These are phyloP conservation scores for Coemansia sp. DNA, from an alignment of 192 early-diverging fungal genomes.

Conservation along the genomic window DNA sequence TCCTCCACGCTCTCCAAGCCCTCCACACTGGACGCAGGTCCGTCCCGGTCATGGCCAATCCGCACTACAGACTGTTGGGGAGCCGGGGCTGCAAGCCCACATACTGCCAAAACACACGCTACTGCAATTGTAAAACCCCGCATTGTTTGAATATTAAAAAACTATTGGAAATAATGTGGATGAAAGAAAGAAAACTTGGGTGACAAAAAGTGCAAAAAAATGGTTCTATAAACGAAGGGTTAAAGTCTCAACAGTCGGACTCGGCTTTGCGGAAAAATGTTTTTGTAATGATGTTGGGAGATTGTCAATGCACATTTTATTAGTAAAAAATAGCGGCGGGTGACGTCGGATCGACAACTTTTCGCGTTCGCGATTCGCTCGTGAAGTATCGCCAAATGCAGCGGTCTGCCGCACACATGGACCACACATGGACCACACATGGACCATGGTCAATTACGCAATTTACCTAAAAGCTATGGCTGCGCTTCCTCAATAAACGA, in stretches of 20 bases:
- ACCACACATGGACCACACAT: too few species aligned
- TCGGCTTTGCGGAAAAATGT: too few species aligned
- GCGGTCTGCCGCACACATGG: not conserved
- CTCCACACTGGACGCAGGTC: not conserved
- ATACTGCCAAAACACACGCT: not conserved
- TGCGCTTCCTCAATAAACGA: conserved; percentile 57
- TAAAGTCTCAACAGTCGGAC: too few species aligned
- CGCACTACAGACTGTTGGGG: not conserved
- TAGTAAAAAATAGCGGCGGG: too few species aligned
- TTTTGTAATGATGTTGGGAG: too few species aligned
- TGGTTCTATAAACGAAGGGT: too few species aligned
- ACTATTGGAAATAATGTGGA: not conserved
- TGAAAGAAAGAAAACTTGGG: not conserved
- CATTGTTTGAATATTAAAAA: conserved; percentile 2
- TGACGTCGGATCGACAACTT: too few species aligned
- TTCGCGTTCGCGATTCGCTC: too few species aligned
- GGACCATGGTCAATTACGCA: too few species aligned
- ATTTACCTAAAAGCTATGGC: conserved; percentile 3
- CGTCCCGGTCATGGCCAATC: not conserved
- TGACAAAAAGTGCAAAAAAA: not conserved
- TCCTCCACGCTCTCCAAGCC: not conserved
- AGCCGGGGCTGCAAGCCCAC: not conserved
- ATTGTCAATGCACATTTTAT: too few species aligned
- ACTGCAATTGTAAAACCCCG: not conserved
- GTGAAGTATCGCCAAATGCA: too few species aligned